phyloP scores from a whole-genome alignment of 345 rosid genomes.

The Brassica cretica region DNA sequence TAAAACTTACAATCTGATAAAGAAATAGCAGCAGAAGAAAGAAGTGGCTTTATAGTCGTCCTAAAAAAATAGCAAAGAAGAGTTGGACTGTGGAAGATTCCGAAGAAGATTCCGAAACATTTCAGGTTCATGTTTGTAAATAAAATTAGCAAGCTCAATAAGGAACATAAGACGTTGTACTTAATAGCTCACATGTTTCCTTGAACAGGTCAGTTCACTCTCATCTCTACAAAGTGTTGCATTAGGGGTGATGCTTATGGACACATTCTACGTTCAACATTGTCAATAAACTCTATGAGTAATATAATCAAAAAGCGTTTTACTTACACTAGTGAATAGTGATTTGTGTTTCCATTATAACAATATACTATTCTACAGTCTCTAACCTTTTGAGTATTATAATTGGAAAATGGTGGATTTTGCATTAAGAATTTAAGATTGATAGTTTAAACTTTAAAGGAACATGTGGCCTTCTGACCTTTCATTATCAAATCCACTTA shows the following conservation, averaged over 20 bases:
- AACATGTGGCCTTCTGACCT: neutral
- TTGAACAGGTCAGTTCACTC: neutral
- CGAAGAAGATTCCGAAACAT: constrained; percentile 49
- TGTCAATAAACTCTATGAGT: neutral
- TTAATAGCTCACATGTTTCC: constrained; percentile 1
- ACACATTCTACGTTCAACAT: neutral
- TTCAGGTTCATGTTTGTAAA: constrained; percentile 20
- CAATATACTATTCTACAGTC: neutral
- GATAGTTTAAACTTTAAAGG: neutral
- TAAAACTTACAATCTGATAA: constrained; percentile 50
- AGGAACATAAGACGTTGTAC: constrained; percentile 11
- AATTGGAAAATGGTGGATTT: neutral
- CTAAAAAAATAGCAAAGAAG: constrained; percentile 47
- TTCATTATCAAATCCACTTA: neutral
- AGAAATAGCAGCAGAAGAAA: constrained; percentile 10
- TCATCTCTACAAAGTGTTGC: neutral
- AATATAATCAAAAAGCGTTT: neutral
- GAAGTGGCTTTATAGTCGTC: constrained; percentile 33
- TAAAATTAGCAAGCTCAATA: constrained; percentile 13
- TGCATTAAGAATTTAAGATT: neutral
- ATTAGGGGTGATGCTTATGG: neutral
- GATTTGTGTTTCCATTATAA: neutral
- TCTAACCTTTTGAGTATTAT: neutral
- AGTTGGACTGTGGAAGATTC: constrained; percentile 55
- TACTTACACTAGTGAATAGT: neutral